These are phyloP conservation scores for Pseudocercospora macadamiae DNA, from an alignment of 2,329 filamentous ascomycete genomes.

Conservation along the genomic window DNA sequence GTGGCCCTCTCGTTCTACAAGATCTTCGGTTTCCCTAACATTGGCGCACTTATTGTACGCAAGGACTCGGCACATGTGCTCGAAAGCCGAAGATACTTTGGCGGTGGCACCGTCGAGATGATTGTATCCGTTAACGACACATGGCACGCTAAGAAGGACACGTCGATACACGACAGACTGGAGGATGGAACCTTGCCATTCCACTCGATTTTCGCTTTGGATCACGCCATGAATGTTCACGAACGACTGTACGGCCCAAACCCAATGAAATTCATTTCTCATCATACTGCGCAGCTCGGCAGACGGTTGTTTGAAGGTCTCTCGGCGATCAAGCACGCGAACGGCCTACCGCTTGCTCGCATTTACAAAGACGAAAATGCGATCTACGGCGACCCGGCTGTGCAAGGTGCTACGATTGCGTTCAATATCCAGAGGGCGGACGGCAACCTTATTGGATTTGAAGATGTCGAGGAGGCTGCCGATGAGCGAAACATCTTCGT, in stretches of 20 bases:
- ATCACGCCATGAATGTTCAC: constrained; percentile 62
- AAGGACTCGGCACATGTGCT: constrained; percentile 59
- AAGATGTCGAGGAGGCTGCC: constrained; percentile 61
- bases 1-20: constrained; percentile 66
- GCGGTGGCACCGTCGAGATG: constrained; percentile 68
- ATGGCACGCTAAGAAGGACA: constrained; percentile 60
- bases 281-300: constrained; percentile 60
- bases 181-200: constrained; percentile 71
- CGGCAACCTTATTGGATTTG: constrained; percentile 59
- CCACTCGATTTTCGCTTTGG: constrained; percentile 66
- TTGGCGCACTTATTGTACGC: constrained; percentile 63
- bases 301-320: constrained; percentile 55
- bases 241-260: constrained; percentile 58
- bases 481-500: constrained; percentile 61
- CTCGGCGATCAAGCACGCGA: constrained; percentile 53
- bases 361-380: constrained; percentile 59
- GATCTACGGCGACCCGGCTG: constrained; percentile 54
- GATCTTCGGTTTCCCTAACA: constrained; percentile 67
- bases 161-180: constrained; percentile 61
- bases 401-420: constrained; percentile 64
- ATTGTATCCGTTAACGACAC: constrained; percentile 55
- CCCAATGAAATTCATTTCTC: constrained; percentile 62
- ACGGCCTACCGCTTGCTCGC: constrained; percentile 55
- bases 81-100: constrained; percentile 64
- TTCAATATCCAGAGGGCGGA: constrained; percentile 63